Base-by-base conservation (phyloP, 257 asterid species). In the Ocimum tenuiflorum region DNA sequence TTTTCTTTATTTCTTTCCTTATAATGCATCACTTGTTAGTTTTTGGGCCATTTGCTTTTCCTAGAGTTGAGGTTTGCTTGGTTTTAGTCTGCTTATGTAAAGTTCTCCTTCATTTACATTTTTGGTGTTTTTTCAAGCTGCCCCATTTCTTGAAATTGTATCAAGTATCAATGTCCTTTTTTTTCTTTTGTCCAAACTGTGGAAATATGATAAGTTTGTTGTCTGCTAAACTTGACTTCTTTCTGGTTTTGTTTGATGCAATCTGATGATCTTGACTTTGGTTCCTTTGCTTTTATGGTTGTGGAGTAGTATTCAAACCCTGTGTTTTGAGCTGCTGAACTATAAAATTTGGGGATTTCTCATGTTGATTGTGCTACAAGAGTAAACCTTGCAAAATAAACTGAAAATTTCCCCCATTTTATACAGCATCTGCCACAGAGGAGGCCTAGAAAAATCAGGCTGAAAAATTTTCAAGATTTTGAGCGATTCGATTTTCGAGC, bases 111-210 rank as follows among this genome's bases (percentile, higher is more conserved):
- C 67, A 19, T 70, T 43, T 15, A 48, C 3, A 59, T 52, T 64
- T 42, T 13, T 60, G 52, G 18, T 27, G 64, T 56, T 46, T 36
- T 45, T 69, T 38, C 1, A 24, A 33, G 51, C 12, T 65, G 51
- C 59, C 63, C n/a, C 31, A 35, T 56, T 22, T 63, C 68, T 64
- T 60, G 65, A 35, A 67, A 33, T 50, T 42, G 27, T 23, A 23
- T 19, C 12, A 22, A 14, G 8, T 11, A 22, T 5, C 27, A 33
- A 3, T 27, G 69, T 18, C 2, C 3, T 23, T 57, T 35, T 60
- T 24, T 27, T 27, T 39, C 6, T 5, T 3, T 59, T 39, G 17
- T 11, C 0, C 14, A 27, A 19, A 11, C 3, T 59, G 3, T 22
- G 8, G 8, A 42, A 24, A 43, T 18, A 19, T 50, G 38, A 60